phyloP scores from a whole-genome alignment of 805 yeast species.

The Sugiyamaella valdiviana region DNA sequence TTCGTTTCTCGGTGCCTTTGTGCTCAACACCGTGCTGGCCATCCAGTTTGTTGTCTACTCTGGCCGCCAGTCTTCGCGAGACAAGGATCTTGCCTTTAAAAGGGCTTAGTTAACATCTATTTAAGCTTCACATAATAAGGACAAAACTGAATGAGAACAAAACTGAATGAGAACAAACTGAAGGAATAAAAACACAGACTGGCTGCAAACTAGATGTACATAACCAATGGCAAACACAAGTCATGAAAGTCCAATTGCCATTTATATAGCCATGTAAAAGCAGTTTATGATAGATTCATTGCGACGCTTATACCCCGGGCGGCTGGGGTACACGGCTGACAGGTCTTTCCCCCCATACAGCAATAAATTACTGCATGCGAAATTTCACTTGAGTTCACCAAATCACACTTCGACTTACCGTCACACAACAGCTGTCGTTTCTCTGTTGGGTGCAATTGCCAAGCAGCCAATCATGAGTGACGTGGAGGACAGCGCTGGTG shows the following conservation, averaged over 20 bases:
- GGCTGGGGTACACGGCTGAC: not conserved
- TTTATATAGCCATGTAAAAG: no score
- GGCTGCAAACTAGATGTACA: no score
- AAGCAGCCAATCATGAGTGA: constrained; percentile 8
- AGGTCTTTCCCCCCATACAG: not conserved
- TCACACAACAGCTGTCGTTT: not conserved
- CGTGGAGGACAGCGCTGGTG: constrained; percentile 2
- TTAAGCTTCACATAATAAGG: no score
- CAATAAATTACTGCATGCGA: not conserved
- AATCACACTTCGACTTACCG: not conserved
- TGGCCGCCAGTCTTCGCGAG: not conserved
- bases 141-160: no score
- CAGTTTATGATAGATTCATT: no score
- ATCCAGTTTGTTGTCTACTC: constrained; percentile 34
- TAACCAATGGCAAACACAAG: no score
- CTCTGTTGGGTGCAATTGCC: not conserved
- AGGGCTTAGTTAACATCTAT: not conserved
- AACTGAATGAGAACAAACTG: no score
- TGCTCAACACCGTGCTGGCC: constrained; percentile 33
- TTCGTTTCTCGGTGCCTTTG: constrained; percentile 31
- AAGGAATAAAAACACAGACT: no score
- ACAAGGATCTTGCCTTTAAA: not conserved
- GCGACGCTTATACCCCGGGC: no score
- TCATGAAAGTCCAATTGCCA: no score
- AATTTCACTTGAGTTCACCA: not conserved